Evolutionary conservation across 2,329 filamentous ascomycete genomes (phyloP).

Genomic region (Pseudocercospora cruenta): DNA sequence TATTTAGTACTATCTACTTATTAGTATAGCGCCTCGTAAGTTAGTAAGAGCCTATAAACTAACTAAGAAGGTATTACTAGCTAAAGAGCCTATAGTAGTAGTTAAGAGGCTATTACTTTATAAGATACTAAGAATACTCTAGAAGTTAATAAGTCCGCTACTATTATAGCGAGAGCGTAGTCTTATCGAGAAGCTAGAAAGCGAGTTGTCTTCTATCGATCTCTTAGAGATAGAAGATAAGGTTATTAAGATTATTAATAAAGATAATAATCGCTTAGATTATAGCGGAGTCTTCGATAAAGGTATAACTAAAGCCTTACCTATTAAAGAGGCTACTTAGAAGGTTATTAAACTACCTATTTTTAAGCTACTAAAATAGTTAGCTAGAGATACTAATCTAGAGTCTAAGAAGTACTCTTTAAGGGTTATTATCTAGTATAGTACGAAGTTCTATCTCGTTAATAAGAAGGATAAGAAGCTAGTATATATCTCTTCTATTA

Average conservation of each 20-base stretch:
- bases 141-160: not conserved
- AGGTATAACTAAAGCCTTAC: not conserved
- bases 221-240: not conserved
- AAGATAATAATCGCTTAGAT: not conserved
- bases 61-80: no score
- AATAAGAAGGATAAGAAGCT: not conserved
- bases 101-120: not conserved
- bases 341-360: not conserved
- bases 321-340: not conserved
- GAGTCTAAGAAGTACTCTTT: not conserved
- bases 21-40: no score
- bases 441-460: not conserved
- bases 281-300: not conserved
- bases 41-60: no score
- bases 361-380: not conserved
- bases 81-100: no score
- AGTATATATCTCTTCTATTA: not conserved
- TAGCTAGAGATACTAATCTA: not conserved
- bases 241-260: not conserved
- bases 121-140: not conserved
- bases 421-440: not conserved
- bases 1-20: no score
- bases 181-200: no score
- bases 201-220: no score
- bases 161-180: no score